Base-by-base conservation (phyloP, 495 filamentous ascomycete genomes). In the Tricharina praecox region DNA sequence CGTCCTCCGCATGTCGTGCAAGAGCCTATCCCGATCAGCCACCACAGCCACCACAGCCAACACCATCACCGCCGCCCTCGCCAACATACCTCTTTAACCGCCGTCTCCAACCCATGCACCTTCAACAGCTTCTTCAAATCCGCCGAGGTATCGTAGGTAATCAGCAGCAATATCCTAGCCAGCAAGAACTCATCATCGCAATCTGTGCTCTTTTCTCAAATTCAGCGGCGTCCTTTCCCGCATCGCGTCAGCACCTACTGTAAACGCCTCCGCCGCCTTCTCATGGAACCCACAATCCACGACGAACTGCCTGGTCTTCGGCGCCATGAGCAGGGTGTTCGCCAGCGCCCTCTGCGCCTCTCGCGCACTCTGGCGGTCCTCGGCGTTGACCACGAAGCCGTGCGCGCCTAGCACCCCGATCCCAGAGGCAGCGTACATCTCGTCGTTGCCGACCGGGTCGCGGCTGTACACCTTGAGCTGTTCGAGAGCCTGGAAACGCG, bases 171-270 rank as follows among this genome's bases (percentile, higher is more conserved):
- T 18, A 97, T 79, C 25, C 90, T 73, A 34, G 80, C 81, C 26
- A 75, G 66, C 0, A 95, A 67, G 65, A 97, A 93, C 61, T 97
- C 87, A 55, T 97, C 82, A 41, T 96, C 86, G 13, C 70, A 69
- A 54, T 69, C 79, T 60, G 87, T 79, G 52, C 68, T 78, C 73
- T 75, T 39, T 19, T n/a, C 8, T n/a, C 34, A 45, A 28, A n/a
- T 33, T 42, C 21, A 63, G 51, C 54, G 52, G 15, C 4, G 26
- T 4, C 13, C 26, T 39, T 16, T 34, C 16, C 28, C 28, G 7
- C 28, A 7, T 32, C 28, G 7, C 28, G 7, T 32, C 28, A 32
- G 7, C 28, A 46, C 58, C 20, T 58, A 75, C 77, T 62, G 82
- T 79, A 26, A 95, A 70, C 47, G 70, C 74, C 38, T 76, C 72